These are phyloP conservation scores for Fusarium sublunatum DNA, from an alignment of 2,329 filamentous ascomycete species.

Conservation along the genomic window DNA sequence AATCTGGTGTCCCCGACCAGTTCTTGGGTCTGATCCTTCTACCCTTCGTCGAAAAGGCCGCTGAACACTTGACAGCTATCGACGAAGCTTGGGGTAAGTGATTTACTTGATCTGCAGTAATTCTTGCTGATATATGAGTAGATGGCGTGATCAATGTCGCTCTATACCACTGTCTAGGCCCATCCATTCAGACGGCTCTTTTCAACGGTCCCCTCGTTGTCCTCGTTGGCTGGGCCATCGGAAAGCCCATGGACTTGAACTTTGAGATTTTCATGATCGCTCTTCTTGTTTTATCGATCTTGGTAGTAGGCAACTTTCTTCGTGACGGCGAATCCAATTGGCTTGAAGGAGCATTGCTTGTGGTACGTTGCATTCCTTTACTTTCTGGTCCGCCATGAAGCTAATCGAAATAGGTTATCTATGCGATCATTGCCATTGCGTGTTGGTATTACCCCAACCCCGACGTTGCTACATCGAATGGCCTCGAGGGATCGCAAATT, in stretches of 20 bases:
- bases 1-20: slow-evolving; percentile 49
- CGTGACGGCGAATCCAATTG: slow-evolving; percentile 81
- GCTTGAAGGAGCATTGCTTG: slow-evolving; percentile 76
- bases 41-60: slow-evolving; percentile 76
- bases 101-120: fast-evolving
- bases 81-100: slow-evolving; percentile 71
- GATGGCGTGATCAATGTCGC: slow-evolving; percentile 76
- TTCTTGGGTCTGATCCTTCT: slow-evolving; percentile 69
- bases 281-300: slow-evolving; percentile 76
- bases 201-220: slow-evolving; percentile 80
- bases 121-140: slow-evolving; percentile 16
- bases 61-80: slow-evolving; percentile 75
- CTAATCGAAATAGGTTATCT: slow-evolving; percentile 49
- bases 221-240: slow-evolving; percentile 75
- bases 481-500: slow-evolving; percentile 36
- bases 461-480: slow-evolving; percentile 52
- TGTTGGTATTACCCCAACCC: slow-evolving; percentile 60
- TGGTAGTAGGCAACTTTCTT: slow-evolving; percentile 80
- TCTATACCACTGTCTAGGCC: slow-evolving; percentile 76
- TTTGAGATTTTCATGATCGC: slow-evolving; percentile 83
- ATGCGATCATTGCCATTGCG: slow-evolving; percentile 58
- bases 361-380: slow-evolving; percentile 55
- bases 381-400: fast-evolving
- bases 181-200: slow-evolving; percentile 79
- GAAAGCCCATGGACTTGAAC: slow-evolving; percentile 73